phyloP scores from a whole-genome alignment of 805 yeast species.

The Candida rishiriensis region DNA sequence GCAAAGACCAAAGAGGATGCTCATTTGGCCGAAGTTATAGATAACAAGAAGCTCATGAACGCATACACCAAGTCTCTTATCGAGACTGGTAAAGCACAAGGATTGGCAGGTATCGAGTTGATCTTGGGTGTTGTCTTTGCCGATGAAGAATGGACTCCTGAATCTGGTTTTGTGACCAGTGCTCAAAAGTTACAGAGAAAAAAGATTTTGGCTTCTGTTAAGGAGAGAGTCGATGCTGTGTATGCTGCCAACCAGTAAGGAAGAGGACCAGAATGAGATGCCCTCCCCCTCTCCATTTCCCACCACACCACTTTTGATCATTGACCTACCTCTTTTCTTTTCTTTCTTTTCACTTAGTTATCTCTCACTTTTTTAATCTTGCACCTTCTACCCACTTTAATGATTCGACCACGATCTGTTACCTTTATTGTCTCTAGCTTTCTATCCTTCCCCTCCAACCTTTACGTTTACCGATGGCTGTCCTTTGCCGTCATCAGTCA shows the following conservation, averaged over 20 bases:
- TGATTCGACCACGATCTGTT: no score
- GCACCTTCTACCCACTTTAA: neutral
- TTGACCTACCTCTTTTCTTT: neutral
- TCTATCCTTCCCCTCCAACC: neutral
- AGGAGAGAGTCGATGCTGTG: constrained; percentile 62
- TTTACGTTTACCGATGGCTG: neutral
- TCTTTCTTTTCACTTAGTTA: neutral
- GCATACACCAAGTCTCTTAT: constrained; percentile 57
- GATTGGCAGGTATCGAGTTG: constrained; percentile 81
- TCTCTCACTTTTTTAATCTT: neutral
- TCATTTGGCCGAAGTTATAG: constrained; percentile 41
- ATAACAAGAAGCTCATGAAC: constrained; percentile 50
- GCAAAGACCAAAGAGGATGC: constrained; percentile 38
- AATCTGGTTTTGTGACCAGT: constrained; percentile 86
- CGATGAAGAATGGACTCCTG: constrained; percentile 97
- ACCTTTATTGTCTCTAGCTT: neutral
- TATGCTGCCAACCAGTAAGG: constrained; percentile 32
- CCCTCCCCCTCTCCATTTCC: no score
- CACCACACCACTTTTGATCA: neutral
- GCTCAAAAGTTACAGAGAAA: constrained; percentile 96
- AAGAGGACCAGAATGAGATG: no score
- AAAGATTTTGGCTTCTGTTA: constrained; percentile 70
- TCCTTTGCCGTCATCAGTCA: no score
- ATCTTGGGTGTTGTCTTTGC: constrained; percentile 71
- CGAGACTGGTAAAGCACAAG: constrained; percentile 75